phyloP scores from a whole-genome alignment of 2,329 filamentous ascomycete species.

The Aspergillus piperis region DNA sequence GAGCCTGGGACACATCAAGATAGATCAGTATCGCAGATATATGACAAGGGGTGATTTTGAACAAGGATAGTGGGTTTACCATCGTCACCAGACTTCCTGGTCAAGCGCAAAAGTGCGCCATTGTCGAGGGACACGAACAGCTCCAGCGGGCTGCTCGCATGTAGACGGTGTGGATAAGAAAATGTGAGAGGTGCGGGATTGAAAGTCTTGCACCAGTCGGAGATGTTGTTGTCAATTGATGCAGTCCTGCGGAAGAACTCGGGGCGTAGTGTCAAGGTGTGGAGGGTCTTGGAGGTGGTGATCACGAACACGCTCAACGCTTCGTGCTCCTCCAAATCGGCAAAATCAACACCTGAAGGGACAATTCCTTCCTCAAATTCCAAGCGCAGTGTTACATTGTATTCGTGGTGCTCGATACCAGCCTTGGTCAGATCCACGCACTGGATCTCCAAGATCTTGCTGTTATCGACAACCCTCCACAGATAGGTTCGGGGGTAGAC shows the following conservation, averaged over 20 bases:
- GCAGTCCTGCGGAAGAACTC: slow-evolving; percentile 75
- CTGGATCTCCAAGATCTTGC: slow-evolving; percentile 77
- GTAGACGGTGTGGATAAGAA: slow-evolving; percentile 77
- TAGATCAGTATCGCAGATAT: slow-evolving; percentile 9
- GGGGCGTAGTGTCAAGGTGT: slow-evolving; percentile 78
- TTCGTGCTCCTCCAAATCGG: slow-evolving; percentile 77
- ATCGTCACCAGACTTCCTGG: slow-evolving; percentile 58
- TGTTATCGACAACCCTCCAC: slow-evolving; percentile 84
- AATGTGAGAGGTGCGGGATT: slow-evolving; percentile 72
- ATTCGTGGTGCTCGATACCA: slow-evolving; percentile 63
- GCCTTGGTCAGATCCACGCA: slow-evolving; percentile 77
- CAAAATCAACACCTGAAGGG: slow-evolving; percentile 76
- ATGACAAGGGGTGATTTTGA: slow-evolving; percentile 1
- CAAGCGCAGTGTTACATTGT: slow-evolving; percentile 74
- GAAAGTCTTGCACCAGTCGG: slow-evolving; percentile 74
- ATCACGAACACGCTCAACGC: slow-evolving; percentile 76
- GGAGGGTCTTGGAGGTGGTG: slow-evolving; percentile 75
- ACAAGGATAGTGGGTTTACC: slow-evolving; percentile 36
- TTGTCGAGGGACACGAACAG: slow-evolving; percentile 69
- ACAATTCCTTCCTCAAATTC: slow-evolving; percentile 73
- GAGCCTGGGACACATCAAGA: slow-evolving; percentile 32
- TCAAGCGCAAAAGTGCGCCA: slow-evolving; percentile 63
- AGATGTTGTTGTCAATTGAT: slow-evolving; percentile 71
- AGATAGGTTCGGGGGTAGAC: slow-evolving; percentile 80
- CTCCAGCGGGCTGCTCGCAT: slow-evolving; percentile 71